Evolutionary conservation across 371 early-diverging fungal genomes (phyloP), one percentile per base, ranked within the genome.

Genomic region (Dentiscutata heterogama): DNA sequence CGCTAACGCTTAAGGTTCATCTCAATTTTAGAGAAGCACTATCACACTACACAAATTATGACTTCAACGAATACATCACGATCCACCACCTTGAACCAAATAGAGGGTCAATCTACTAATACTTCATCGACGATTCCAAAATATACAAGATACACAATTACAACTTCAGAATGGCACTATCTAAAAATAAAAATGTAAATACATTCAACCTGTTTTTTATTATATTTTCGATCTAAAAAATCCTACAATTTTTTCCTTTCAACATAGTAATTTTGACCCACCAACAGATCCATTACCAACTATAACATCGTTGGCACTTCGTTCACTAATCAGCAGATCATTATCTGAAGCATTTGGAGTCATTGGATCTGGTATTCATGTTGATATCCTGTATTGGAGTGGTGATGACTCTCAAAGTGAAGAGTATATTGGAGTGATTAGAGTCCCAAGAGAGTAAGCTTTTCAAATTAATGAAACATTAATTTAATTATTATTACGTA

Each of bases 101-200:
- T 51, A 14, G 51, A 46, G 11, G 50, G 51, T 4, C 6, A 11
- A 50, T 50, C 13, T 50, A 50, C 50, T 50, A 16, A 16, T 2
- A 51, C 10, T 16, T 51, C 51, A 51, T 16, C 51, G 10, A 16
- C 16, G 16, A 3, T 16, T 51, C n/a, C 60, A 86, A 86, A 82
- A 77, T 76, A 61, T 18, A 25, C 53, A 42, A 79, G 51, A 70
- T 46, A 64, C 31, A 79, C 80, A 18, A 54, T 79, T n/a, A 54
- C 80, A 79, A 54, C 31, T 31, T 51, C 70, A 22, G 70, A 68
- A 53, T 79, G 80, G 80, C 80, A 79, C 56, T 79, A 79, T 20
- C 68, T 79, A 7, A 79, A 68, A 31, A 68, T 79, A 27, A 67
- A 63, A 31, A 22, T 68, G 80, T 79, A 50, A 31, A 22, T 31